These are phyloP conservation scores for Coprinopsis cinerea DNA, from an alignment of 768 basidiomycete genomes.

Conservation along the genomic window DNA sequence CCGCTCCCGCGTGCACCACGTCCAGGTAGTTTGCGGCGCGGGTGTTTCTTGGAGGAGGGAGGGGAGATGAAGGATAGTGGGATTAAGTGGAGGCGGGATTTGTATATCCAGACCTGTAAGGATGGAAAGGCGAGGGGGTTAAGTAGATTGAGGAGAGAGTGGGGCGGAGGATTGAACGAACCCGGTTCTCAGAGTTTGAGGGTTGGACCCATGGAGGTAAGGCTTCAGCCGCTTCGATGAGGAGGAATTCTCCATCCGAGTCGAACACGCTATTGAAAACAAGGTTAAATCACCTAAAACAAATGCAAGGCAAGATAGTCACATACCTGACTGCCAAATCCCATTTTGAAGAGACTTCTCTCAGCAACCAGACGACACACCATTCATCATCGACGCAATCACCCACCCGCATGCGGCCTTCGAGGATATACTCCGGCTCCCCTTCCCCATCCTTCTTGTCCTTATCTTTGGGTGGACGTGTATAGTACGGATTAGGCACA, in stretches of 20 bases:
- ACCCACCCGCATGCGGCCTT: slow-evolving; percentile 86
- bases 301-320: slow-evolving; percentile 6
- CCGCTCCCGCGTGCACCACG: too few species aligned
- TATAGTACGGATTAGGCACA: slow-evolving; percentile 38
- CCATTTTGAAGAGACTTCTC: slow-evolving; percentile 71
- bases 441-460: slow-evolving; percentile 22
- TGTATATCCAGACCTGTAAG: slow-evolving; percentile 85
- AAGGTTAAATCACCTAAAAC: background rate
- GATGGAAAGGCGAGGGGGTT: slow-evolving; percentile 27
- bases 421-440: slow-evolving; percentile 56
- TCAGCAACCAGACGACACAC: slow-evolving; percentile 87
- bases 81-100: slow-evolving; percentile 78
- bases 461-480: too few species aligned
- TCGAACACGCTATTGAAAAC: slow-evolving; percentile 56
- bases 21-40: slow-evolving; percentile 39
- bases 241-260: slow-evolving; percentile 90
- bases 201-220: slow-evolving; percentile 91
- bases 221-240: slow-evolving; percentile 92
- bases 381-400: slow-evolving; percentile 99
- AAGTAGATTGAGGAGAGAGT: too few species aligned
- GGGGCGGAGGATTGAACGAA: slow-evolving; percentile 45
- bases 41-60: slow-evolving; percentile 49
- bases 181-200: slow-evolving; percentile 87
- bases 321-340: slow-evolving; percentile 74
- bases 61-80: slow-evolving; percentile 73